Percentiles rank a stretch among this genome's conserved stretches.
Conservation (phyloP, 2,329 filamentous ascomycete genomes). For the Ophiostoma ulmi region DNA sequence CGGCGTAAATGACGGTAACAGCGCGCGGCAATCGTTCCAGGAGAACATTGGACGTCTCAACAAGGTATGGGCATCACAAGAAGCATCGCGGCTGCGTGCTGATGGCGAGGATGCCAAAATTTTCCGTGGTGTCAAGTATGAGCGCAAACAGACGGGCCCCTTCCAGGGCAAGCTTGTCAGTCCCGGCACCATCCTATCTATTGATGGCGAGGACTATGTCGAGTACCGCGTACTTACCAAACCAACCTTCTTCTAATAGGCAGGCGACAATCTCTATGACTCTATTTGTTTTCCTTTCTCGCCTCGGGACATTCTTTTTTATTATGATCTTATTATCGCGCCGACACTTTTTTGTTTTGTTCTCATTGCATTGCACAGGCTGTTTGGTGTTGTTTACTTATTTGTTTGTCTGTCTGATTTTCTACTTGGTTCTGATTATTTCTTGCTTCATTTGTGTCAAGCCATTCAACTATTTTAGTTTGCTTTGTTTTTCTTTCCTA, state of each 20-base stretch:
- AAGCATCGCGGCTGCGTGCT: conserved; percentile 42
- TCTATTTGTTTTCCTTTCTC: not conserved
- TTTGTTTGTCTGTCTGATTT: not conserved
- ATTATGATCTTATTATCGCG: not conserved
- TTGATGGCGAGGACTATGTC: conserved; percentile 63
- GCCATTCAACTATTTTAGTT: not conserved
- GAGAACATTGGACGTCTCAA: conserved; percentile 51
- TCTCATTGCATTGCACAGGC: not conserved
- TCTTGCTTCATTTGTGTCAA: conserved; percentile 1
- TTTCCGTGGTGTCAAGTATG: conserved; percentile 56
- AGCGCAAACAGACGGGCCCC: conserved; percentile 55
- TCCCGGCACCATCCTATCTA: conserved; percentile 56
- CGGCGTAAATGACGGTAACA: conserved; percentile 23
- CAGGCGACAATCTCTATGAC: not conserved
- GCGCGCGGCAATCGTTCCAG: conserved; percentile 35
- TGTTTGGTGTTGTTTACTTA: not conserved
- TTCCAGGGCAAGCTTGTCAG: conserved; percentile 61
- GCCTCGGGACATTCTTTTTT: not conserved
- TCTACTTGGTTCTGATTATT: not conserved
- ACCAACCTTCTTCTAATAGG: conserved; percentile 51
- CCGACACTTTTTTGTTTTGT: not conserved
- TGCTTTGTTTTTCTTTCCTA: not conserved
- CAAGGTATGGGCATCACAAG: conserved; percentile 52
- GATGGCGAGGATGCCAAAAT: conserved; percentile 52
- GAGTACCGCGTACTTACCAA: conserved; percentile 62